A percentile compares a stretch with the other conserved stretches of the same genome.
Conservation (phyloP, 116 monocot species). For the Phalaenopsis hybrid region DNA sequence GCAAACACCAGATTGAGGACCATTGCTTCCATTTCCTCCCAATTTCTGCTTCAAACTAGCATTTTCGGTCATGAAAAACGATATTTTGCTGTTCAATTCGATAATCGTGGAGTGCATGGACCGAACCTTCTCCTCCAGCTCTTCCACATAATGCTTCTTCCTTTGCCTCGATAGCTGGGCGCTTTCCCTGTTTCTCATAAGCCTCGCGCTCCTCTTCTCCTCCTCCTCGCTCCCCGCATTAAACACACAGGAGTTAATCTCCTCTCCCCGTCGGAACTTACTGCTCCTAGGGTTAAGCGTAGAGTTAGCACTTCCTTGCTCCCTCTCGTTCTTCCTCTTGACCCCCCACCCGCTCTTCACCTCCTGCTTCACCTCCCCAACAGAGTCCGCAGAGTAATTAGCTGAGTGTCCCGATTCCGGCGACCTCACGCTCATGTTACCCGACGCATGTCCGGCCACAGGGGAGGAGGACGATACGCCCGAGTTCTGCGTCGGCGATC, state of each 20-base stretch:
- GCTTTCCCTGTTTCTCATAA: slow-evolving; percentile 92
- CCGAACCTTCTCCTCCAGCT: slow-evolving; percentile 83
- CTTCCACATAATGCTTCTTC: slow-evolving; percentile 94
- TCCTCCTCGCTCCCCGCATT: slow-evolving; percentile 32
- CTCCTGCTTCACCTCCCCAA: background rate
- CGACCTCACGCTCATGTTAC: slow-evolving; percentile 13
- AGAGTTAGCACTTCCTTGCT: background rate
- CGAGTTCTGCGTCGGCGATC: slow-evolving; percentile 6
- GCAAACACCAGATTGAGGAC: slow-evolving; percentile 7
- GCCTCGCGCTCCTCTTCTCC: slow-evolving; percentile 62
- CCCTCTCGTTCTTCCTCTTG: slow-evolving; percentile 57
- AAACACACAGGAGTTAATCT: slow-evolving; percentile 9
- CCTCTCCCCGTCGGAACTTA: slow-evolving; percentile 36
- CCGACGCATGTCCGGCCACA: slow-evolving; percentile 1
- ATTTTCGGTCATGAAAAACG: slow-evolving; percentile 80
- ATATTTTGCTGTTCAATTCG: slow-evolving; percentile 70
- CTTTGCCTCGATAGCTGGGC: slow-evolving; percentile 94
- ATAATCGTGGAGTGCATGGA: slow-evolving; percentile 66
- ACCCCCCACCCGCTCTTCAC: slow-evolving; percentile 16
- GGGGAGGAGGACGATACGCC: slow-evolving; percentile 15
- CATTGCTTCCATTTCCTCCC: slow-evolving; percentile 3
- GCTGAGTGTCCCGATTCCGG: slow-evolving; percentile 33
- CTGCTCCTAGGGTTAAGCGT: slow-evolving; percentile 15
- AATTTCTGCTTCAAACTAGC: slow-evolving; percentile 53
- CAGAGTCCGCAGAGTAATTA: slow-evolving; percentile 10